These are phyloP conservation scores for Candida albicans DNA, from an alignment of 1,139 yeast species.

Conservation along the genomic window DNA sequence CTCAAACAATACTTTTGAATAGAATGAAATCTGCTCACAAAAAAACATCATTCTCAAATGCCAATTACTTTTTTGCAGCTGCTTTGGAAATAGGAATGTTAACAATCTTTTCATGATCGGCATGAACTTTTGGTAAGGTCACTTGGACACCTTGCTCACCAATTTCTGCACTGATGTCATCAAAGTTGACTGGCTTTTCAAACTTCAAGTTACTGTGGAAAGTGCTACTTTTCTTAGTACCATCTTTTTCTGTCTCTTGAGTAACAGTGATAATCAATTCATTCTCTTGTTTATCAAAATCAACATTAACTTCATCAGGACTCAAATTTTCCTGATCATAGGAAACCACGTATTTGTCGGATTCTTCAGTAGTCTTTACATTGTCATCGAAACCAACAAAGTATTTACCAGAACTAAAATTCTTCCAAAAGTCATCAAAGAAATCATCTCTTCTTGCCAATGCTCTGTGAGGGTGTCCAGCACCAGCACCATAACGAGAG, in stretches of 20 bases:
- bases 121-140: slow-evolving; percentile 26
- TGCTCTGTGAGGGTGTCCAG: neutral
- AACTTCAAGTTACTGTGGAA: slow-evolving; percentile 25
- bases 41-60: neutral
- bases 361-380: slow-evolving; percentile 24
- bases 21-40: neutral
- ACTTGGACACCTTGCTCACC: slow-evolving; percentile 21
- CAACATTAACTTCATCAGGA: slow-evolving; percentile 25
- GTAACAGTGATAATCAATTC: slow-evolving; percentile 22
- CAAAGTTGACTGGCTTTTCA: slow-evolving; percentile 24
- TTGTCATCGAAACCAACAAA: slow-evolving; percentile 20
- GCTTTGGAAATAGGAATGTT: slow-evolving; percentile 14
- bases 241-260: slow-evolving; percentile 20
- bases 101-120: slow-evolving; percentile 21
- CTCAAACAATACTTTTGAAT: neutral
- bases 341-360: slow-evolving; percentile 24
- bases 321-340: slow-evolving; percentile 22
- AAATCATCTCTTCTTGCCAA: slow-evolving; percentile 4
- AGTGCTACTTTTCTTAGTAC: slow-evolving; percentile 15
- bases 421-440: slow-evolving; percentile 15
- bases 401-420: slow-evolving; percentile 14
- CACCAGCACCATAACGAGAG: neutral
- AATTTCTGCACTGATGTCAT: slow-evolving; percentile 24
- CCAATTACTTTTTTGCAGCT: neutral
- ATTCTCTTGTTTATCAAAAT: slow-evolving; percentile 25